Conservation (phyloP, 202 grass and related monocot species). For the Schoenoplectus triqueter region DNA sequence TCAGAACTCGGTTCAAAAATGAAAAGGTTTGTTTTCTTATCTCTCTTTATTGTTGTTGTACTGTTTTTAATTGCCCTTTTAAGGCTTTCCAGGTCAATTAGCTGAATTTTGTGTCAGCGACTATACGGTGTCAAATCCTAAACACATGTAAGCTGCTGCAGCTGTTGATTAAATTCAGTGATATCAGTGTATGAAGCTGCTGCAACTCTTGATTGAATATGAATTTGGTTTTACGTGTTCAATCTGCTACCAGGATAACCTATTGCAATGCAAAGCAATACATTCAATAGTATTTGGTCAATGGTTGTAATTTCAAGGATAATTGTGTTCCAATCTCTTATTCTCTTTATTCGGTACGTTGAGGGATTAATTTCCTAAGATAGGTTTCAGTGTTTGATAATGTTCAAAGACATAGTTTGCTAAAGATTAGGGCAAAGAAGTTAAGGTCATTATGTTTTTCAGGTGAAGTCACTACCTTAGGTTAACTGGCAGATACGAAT, state of each 20-base stretch:
- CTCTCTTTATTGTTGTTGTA: not conserved
- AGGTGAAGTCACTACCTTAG: not conserved
- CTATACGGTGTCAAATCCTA: not conserved
- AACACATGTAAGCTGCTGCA: not conserved
- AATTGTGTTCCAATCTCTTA: not conserved
- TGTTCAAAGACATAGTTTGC: not conserved
- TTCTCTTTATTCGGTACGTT: not conserved
- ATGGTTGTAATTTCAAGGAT: not conserved
- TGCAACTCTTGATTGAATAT: conserved; percentile 26
- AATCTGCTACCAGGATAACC: not conserved
- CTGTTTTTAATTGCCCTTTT: not conserved
- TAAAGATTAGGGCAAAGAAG: not conserved
- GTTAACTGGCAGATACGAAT: not conserved
- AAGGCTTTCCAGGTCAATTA: not conserved
- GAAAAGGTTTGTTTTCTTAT: conserved; percentile 60
- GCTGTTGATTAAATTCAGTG: conserved; percentile 34
- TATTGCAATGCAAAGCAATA: not conserved
- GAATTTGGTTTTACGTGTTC: not conserved
- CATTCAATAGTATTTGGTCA: not conserved
- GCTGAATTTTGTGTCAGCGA: conserved; percentile 12
- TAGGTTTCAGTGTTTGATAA: not conserved
- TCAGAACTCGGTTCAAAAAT: conserved; percentile 93
- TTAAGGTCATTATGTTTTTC: conserved; percentile 9
- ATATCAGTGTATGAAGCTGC: conserved; percentile 18
- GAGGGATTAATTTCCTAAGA: not conserved